Percentiles rank a stretch among this genome's conserved stretches.
Conservation (phyloP, 2,329 filamentous ascomycete genomes). For the Aureobasidium namibiae region DNA sequence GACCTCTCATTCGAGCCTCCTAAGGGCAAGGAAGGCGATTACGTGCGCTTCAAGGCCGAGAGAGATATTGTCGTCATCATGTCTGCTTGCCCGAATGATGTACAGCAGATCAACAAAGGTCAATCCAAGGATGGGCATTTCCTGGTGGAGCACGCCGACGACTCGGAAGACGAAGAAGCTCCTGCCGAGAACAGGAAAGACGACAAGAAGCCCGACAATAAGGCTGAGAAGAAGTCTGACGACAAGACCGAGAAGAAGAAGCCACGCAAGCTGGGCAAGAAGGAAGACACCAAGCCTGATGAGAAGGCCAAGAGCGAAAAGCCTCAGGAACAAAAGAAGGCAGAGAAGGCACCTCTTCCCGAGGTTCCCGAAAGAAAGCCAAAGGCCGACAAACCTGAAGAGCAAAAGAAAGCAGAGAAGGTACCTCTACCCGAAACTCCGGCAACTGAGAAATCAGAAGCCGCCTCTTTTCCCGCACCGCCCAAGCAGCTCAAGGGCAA, state of each 20-base stretch:
- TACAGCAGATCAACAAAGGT: slow-evolving; percentile 34
- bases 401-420: slow-evolving; percentile 5
- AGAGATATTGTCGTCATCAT: slow-evolving; percentile 40
- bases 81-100: slow-evolving; percentile 40
- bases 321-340: background rate
- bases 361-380: background rate
- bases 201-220: background rate
- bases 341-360: background rate
- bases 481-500: background rate
- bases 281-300: slow-evolving; percentile 1
- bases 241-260: slow-evolving; percentile 10
- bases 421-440: slow-evolving; percentile 1
- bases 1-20: slow-evolving; percentile 34
- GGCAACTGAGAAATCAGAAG: background rate
- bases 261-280: background rate
- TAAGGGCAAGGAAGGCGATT: slow-evolving; percentile 34
- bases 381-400: slow-evolving; percentile 1
- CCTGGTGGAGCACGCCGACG: slow-evolving; percentile 26
- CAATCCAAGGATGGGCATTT: slow-evolving; percentile 39
- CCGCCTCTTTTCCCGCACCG: background rate
- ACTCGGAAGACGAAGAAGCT: slow-evolving; percentile 12
- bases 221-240: background rate
- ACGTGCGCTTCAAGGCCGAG: slow-evolving; percentile 35
- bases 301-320: slow-evolving; percentile 1
- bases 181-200: background rate